A percentile compares a stretch with the other conserved stretches of the same genome.
Evolutionary conservation across 1,139 yeast genomes (phyloP).

Genomic region (Blastobotrys serpentis): DNA sequence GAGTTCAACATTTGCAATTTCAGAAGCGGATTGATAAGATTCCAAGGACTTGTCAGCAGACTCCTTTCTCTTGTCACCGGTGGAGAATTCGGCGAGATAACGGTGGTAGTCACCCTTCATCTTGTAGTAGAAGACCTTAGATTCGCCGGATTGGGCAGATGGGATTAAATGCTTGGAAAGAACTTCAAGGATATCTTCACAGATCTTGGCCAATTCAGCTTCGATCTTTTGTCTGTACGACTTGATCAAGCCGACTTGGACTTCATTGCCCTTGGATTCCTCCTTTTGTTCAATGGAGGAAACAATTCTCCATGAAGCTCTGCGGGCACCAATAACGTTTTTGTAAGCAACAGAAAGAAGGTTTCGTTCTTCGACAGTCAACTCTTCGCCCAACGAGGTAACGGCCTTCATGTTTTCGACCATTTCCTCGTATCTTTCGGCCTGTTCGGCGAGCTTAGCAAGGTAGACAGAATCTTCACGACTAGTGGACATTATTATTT

Average conservation of each 20-base stretch:
- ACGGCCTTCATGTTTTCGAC: conserved; percentile 98
- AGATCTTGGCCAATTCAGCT: conserved; percentile 86
- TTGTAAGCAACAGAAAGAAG: conserved; percentile 95
- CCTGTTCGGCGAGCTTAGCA: conserved; percentile 99
- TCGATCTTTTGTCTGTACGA: conserved; percentile 95
- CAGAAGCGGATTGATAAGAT: conserved; percentile 93
- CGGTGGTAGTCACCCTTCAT: conserved; percentile 99
- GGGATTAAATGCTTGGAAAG: conserved; percentile 88
- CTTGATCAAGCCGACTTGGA: conserved; percentile 85
- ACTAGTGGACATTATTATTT: conserved; percentile 31
- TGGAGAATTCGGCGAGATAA: conserved; percentile 95
- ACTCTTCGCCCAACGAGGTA: conserved; percentile 92
- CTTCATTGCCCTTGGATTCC: conserved; percentile 90
- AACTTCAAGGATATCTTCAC: conserved; percentile 89
- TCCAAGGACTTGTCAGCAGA: conserved; percentile 92
- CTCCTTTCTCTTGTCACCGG: conserved; percentile 84
- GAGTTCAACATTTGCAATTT: conserved; percentile 93
- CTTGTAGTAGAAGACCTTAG: conserved; percentile 96
- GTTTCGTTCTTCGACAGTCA: conserved; percentile 97
- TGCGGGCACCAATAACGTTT: conserved; percentile 98
- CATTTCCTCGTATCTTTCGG: conserved; percentile 96
- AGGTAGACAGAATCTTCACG: conserved; percentile 99
- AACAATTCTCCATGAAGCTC: conserved; percentile 99
- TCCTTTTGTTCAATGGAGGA: conserved; percentile 97
- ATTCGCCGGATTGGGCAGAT: conserved; percentile 93